phyloP scores from a whole-genome alignment of 1,284 basidiomycete genomes.

The Puccinia horiana region DNA sequence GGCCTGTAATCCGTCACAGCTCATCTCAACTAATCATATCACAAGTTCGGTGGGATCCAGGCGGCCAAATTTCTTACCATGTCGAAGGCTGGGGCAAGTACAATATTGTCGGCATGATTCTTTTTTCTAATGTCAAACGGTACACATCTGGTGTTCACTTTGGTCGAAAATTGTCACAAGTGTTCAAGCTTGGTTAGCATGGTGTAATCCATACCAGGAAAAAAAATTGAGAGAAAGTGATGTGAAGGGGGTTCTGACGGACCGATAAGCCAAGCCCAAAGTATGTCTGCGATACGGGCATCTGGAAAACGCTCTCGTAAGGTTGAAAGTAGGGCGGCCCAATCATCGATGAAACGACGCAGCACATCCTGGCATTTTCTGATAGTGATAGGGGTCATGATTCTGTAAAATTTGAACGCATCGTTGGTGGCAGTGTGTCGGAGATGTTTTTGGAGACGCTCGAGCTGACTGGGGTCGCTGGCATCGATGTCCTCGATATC shows the following conservation, averaged over 20 bases:
- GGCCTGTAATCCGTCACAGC: not conserved
- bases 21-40: constrained; percentile 25
- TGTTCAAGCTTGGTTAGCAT: no score
- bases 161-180: not conserved
- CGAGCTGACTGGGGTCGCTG: not conserved
- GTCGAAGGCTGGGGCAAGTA: constrained; percentile 55
- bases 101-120: constrained; percentile 52
- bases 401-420: not conserved
- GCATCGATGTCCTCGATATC: not conserved
- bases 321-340: constrained; percentile 6
- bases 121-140: constrained; percentile 52
- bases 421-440: no score
- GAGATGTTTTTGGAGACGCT: not conserved
- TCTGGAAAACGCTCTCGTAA: not conserved
- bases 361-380: constrained; percentile 9
- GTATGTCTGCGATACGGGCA: not conserved
- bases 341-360: constrained; percentile 26
- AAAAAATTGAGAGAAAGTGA: not conserved
- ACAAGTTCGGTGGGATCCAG: constrained; percentile 51
- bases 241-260: not conserved
- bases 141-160: constrained; percentile 56
- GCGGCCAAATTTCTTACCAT: constrained; percentile 49
- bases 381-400: constrained; percentile 23
- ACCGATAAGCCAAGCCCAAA: constrained; percentile 43
- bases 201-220: no score